Conservation (phyloP, 2,329 filamentous ascomycete species). For the Stagonosporopsis vannaccii region DNA sequence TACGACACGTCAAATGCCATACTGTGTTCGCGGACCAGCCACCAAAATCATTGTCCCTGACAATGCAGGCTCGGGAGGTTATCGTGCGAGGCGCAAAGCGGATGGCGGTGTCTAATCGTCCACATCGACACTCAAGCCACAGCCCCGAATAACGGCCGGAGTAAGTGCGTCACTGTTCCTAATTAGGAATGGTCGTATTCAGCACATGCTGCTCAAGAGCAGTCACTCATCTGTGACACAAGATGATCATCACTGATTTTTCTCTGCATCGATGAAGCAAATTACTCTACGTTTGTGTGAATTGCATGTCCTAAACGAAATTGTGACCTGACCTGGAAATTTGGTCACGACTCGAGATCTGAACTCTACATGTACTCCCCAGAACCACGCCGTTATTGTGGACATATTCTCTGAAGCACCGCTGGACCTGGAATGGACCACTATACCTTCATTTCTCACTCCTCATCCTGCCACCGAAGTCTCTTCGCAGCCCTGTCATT, state of each 20-base stretch:
- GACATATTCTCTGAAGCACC: not conserved
- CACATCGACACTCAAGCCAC: slow-evolving; percentile 23
- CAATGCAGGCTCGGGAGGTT: slow-evolving; percentile 30
- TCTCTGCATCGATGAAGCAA: too few relatives aligned
- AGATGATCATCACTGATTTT: not conserved
- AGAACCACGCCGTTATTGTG: too few relatives aligned
- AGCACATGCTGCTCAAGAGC: not conserved
- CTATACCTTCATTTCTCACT: not conserved
- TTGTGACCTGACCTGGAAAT: too few relatives aligned
- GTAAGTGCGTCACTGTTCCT: slow-evolving; percentile 33
- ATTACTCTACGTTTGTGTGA: too few relatives aligned
- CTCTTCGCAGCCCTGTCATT: not conserved
- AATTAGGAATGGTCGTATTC: slow-evolving; percentile 7
- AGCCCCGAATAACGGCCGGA: slow-evolving; percentile 31
- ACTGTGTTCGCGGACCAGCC: slow-evolving; percentile 46
- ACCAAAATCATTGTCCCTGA: slow-evolving; percentile 48
- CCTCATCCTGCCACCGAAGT: not conserved
- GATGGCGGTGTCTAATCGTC: slow-evolving; percentile 31
- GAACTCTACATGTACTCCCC: too few relatives aligned
- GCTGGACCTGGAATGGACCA: not conserved
- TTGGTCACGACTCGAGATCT: too few relatives aligned
- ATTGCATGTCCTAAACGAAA: too few relatives aligned
- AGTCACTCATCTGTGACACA: not conserved
- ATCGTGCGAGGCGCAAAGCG: slow-evolving; percentile 28
- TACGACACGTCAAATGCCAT: slow-evolving; percentile 75